Evolutionary conservation across 352 stramenopile species (phyloP), one percentile per base, ranked within the genome.

Genomic region (Phytophthora pluvialis): DNA sequence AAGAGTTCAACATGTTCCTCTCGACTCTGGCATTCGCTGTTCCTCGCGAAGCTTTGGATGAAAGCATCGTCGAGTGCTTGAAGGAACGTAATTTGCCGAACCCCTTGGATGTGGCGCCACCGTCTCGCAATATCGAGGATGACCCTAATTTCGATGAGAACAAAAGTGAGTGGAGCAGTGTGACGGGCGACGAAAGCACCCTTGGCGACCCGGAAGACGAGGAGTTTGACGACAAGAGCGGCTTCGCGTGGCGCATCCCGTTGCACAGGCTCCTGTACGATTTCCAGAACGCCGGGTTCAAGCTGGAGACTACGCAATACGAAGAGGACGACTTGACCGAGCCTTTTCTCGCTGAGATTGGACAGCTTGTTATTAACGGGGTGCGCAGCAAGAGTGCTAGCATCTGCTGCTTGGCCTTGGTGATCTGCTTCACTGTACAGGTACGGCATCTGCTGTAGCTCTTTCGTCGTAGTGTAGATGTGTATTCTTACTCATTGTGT

Each of bases 121-220:
- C 42, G 7, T 67, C 70, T 9, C 33, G 66, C 29, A 67, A 63
- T 13, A 72, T 73, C 2, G 69, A 80, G 0, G 74, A 88, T 5
- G 70, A 87, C 7, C 44, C 62, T 2, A 80, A 70, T 32, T 75
- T 73, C 35, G 84, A 95, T 38, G 86, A 95, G 38, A 75, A 69
- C 36, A 86, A 80, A 31, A 94, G 86, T 32, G 88, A 96, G 52
- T 90, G 87, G 77, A 96, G 84, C 50, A 96, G 88, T 63, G 86
- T 93, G 5, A 94, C 86, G 0, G 88, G 84, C 8, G 88, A 94
- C 36, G 88, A 95, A 55, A 96, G 88, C 49, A 88, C 78, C 15
- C 73, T 94, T 12, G 86, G 78, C 0, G 88, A 96, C 45, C 70
- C 73, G 1, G 88, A 96, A 79, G 88, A 94, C 51, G 73, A 86